Conservation (phyloP, 2,329 filamentous ascomycete species). For the Penicillium olsonii region DNA sequence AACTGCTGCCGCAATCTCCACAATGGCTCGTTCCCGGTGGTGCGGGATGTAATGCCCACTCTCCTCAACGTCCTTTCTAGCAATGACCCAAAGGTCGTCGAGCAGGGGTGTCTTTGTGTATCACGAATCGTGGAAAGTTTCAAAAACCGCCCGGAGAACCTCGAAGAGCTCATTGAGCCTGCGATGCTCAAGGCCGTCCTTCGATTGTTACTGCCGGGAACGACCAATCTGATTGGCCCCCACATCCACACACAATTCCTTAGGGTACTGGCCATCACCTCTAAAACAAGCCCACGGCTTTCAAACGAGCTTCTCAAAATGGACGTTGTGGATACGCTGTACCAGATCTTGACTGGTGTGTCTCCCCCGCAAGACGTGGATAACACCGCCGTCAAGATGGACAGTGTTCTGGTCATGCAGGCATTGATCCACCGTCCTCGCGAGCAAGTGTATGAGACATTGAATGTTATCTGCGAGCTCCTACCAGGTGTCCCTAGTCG, state of each 20-base stretch:
- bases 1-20: constrained; percentile 98
- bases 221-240: constrained; percentile 89
- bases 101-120: constrained; percentile 93
- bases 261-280: constrained; percentile 84
- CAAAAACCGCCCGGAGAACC: constrained; percentile 79
- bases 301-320: constrained; percentile 92
- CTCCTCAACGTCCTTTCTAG: constrained; percentile 86
- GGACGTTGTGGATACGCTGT: constrained; percentile 95
- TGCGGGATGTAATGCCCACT: constrained; percentile 95
- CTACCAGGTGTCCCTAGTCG: constrained; percentile 71
- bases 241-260: constrained; percentile 97
- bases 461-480: constrained; percentile 96
- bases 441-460: constrained; percentile 94
- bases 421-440: constrained; percentile 91
- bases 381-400: constrained; percentile 64
- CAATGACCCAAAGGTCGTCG: constrained; percentile 93
- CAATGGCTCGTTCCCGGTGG: constrained; percentile 86
- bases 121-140: constrained; percentile 97
- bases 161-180: constrained; percentile 89
- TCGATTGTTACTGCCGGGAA: constrained; percentile 85
- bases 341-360: constrained; percentile 94
- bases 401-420: constrained; percentile 98
- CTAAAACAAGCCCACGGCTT: constrained; percentile 80
- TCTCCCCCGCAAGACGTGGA: constrained; percentile 78
- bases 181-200: constrained; percentile 83